phyloP scores from a whole-genome alignment of 768 basidiomycete genomes.

The Butyriboletus loyo region DNA sequence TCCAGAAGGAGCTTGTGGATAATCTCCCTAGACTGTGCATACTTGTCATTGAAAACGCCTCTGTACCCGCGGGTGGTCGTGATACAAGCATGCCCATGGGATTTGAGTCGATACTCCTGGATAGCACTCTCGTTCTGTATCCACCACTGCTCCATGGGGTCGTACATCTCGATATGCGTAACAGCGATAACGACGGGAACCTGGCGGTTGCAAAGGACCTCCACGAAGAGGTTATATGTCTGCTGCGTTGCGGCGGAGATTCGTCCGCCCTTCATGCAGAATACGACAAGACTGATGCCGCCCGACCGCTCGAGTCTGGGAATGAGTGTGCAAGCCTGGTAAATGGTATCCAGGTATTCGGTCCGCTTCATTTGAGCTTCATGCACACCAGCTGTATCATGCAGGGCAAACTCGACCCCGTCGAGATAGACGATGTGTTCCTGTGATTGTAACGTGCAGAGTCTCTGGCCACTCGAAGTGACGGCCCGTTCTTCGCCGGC shows the following conservation, averaged over 20 bases:
- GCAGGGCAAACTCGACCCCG: slow-evolving; percentile 16
- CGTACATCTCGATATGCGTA: slow-evolving; percentile 34
- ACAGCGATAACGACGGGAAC: slow-evolving; percentile 34
- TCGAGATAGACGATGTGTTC: slow-evolving; percentile 21
- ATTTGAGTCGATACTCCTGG: slow-evolving; percentile 32
- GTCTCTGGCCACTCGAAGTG: slow-evolving; percentile 29
- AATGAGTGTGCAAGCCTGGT: slow-evolving; percentile 34
- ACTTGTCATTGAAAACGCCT: slow-evolving; percentile 27
- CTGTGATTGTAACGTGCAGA: slow-evolving; percentile 35
- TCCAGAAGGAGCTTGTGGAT: slow-evolving; percentile 20
- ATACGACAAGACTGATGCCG: slow-evolving; percentile 29
- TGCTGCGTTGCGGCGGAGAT: slow-evolving; percentile 24
- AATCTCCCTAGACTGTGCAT: slow-evolving; percentile 30
- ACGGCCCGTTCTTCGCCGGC: slow-evolving; percentile 22
- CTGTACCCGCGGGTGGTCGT: slow-evolving; percentile 32
- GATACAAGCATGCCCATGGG: slow-evolving; percentile 39
- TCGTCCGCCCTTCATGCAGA: slow-evolving; percentile 30
- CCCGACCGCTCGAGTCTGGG: slow-evolving; percentile 24
- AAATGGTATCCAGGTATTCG: slow-evolving; percentile 26
- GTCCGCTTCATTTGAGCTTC: slow-evolving; percentile 23
- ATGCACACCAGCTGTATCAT: slow-evolving; percentile 29
- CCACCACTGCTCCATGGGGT: slow-evolving; percentile 42
- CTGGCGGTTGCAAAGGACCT: slow-evolving; percentile 37
- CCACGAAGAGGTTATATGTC: slow-evolving; percentile 34
- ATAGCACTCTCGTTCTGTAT: slow-evolving; percentile 33